Conservation (phyloP, 352 stramenopile species). For the Globisporangium solare region DNA sequence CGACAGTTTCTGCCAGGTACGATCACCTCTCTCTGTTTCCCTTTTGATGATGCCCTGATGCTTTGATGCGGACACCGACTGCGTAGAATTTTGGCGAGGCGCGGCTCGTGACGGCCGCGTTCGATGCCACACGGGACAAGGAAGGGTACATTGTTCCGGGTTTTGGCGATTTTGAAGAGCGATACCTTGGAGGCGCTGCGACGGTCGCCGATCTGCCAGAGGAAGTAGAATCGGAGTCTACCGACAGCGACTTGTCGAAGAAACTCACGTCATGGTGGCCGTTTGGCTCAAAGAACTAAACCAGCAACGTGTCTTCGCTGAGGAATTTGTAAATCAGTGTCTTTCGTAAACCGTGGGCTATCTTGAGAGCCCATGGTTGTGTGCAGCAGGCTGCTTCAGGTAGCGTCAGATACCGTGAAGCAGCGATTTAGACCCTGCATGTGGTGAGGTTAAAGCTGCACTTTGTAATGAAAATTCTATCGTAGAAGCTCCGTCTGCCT, state of each 20-base stretch:
- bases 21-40: neutral
- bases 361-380: neutral
- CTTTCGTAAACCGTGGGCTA: no score
- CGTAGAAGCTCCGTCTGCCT: neutral
- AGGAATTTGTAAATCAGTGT: neutral
- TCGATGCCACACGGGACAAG: constrained; percentile 53
- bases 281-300: constrained; percentile 18
- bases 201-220: constrained; percentile 27
- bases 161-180: constrained; percentile 71
- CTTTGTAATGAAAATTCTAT: neutral
- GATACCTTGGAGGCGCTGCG: constrained; percentile 46
- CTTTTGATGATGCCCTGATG: neutral
- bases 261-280: constrained; percentile 40
- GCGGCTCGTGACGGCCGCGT: constrained; percentile 73
- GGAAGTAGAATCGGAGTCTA: constrained; percentile 23
- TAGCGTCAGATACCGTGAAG: neutral
- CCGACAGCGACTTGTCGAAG: constrained; percentile 33
- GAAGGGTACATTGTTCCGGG: constrained; percentile 66
- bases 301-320: neutral
- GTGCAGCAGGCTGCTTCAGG: neutral
- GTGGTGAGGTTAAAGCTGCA: neutral
- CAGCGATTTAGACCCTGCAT: neutral
- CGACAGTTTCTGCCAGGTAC: constrained; percentile 73
- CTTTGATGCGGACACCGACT: neutral
- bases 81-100: constrained; percentile 58